Base-by-base conservation (phyloP, 495 filamentous ascomycete species). In the Xylaria intraflava region DNA sequence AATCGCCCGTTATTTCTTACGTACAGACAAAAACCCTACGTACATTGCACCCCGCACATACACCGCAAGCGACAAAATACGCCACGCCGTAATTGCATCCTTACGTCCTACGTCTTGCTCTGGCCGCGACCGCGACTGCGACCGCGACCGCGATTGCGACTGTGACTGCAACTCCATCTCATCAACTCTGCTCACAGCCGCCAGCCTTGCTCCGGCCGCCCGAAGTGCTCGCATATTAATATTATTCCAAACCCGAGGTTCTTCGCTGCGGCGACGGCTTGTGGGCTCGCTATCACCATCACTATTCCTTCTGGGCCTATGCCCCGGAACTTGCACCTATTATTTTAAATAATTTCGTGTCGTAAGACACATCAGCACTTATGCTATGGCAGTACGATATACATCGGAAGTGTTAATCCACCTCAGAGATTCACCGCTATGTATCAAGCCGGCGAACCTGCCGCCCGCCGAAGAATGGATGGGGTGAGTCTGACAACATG, bases 391-490 rank as follows among this genome's bases (percentile, higher is more conserved):
- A 52, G 61, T 66, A 56, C 81, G 82, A 73, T 98, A 98, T 71
- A 79, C 84, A 51, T 77, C 80, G 66, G 86, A 91, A 45, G 83
- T 91, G 75, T 81, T 98, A 55, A 73, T 88, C 57, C 71, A 69
- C 65, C 78, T 99, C 57, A 83, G 84, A 66, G 69, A 84, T 40
- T 99, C 93, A 49, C 91, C 90, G 44, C 79, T 96, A 60, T 89
- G 90, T 61, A 71, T 79, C 52, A 95, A 92, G 63, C 93, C 93
- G 30, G 69, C 82, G 43, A 77, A 76, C 46, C 79, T 99, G 38
- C 93, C 93, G 23, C 86, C 90, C 22, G 82, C 87, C 52, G 90
- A 95, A 74, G 90, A 97, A 78, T 99, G 93, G 93, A 96, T 97
- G 89, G 91, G 92, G 90, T 95, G 80, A 65, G 84, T 69, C 45